phyloP scores from a whole-genome alignment of 345 rosid species.

The Rhodamnia rubescens region DNA sequence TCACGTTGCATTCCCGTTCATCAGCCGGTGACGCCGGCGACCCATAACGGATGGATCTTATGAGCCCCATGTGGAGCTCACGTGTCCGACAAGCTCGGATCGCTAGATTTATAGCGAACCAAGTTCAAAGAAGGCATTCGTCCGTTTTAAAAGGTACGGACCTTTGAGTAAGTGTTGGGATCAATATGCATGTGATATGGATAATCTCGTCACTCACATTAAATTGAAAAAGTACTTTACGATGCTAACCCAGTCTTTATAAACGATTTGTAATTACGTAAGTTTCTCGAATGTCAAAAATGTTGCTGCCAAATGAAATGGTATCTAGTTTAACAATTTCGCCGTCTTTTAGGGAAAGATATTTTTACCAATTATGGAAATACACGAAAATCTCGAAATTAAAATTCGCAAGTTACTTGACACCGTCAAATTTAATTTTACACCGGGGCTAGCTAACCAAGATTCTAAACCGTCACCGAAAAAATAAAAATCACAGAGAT shows the following conservation, averaged over 20 bases:
- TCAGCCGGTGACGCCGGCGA: background rate
- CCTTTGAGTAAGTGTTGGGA: background rate
- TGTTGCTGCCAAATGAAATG: too few relatives aligned
- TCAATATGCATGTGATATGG: background rate
- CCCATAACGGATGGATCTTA: background rate
- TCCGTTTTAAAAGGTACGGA: accelerated
- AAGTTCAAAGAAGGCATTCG: background rate
- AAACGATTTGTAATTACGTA: background rate
- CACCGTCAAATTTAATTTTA: background rate
- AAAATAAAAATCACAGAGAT: background rate
- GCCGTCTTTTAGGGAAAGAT: background rate
- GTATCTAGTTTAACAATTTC: background rate
- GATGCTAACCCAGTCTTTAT: background rate
- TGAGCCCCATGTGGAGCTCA: background rate
- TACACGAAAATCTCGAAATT: background rate
- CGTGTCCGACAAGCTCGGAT: background rate
- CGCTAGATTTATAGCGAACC: accelerated
- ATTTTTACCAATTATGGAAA: background rate
- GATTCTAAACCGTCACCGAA: background rate
- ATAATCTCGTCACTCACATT: background rate
- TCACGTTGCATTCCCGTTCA: background rate
- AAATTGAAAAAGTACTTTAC: background rate
- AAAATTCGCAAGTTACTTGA: background rate
- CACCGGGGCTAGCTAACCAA: background rate
- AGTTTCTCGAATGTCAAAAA: background rate